phyloP scores from a whole-genome alignment of 2,329 filamentous ascomycete species.

The Cladosporium cucumerinum region DNA sequence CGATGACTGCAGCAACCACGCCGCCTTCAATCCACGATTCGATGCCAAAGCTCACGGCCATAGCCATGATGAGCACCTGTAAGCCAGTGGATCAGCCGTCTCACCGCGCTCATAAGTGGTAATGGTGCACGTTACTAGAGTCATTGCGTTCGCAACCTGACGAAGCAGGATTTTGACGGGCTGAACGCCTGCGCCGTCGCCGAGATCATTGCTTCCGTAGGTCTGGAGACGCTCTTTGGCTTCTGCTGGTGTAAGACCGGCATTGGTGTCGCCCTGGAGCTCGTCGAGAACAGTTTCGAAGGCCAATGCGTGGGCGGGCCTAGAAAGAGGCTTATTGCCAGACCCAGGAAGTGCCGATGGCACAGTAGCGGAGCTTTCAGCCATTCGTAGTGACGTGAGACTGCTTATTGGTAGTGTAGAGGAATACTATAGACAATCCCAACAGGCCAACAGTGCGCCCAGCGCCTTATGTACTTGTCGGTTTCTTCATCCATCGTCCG shows the following conservation, averaged over 20 bases:
- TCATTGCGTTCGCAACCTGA: constrained; percentile 76
- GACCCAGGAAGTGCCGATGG: constrained; percentile 30
- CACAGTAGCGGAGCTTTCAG: background rate
- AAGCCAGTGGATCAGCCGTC: constrained; percentile 16
- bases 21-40: constrained; percentile 48
- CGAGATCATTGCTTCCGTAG: constrained; percentile 68
- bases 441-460: background rate
- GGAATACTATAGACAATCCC: no score
- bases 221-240: constrained; percentile 58
- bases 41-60: constrained; percentile 49
- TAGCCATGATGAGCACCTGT: constrained; percentile 47
- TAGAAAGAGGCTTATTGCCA: constrained; percentile 53
- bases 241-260: constrained; percentile 60
- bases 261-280: constrained; percentile 62
- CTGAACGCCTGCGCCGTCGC: constrained; percentile 64
- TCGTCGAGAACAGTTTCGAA: constrained; percentile 52
- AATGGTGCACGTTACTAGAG: constrained; percentile 41
- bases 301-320: constrained; percentile 61
- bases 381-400: background rate
- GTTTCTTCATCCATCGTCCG: no score
- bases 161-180: constrained; percentile 70
- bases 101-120: constrained; percentile 4
- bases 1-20: constrained; percentile 45
- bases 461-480: background rate
- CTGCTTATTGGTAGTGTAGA: no score